Conservation (phyloP, 371 early-diverging fungal species). For the Mortierella sp. region DNA sequence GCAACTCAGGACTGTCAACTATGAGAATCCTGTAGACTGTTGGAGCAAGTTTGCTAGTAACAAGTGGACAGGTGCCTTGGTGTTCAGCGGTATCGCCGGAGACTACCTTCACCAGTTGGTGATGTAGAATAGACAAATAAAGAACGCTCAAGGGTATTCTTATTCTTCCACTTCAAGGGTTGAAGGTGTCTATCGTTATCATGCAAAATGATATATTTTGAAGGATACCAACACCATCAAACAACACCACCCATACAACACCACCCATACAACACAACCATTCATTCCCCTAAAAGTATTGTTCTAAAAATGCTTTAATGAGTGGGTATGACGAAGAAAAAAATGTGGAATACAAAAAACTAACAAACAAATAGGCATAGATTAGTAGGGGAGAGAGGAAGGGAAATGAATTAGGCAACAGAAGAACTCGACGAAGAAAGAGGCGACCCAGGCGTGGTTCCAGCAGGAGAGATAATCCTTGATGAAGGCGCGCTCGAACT, state of each 20-base stretch:
- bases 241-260: background rate
- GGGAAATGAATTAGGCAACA: background rate
- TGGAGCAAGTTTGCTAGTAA: conserved; percentile 85
- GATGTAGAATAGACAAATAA: background rate
- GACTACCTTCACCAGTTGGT: conserved; percentile 60
- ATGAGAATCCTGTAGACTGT: conserved; percentile 74
- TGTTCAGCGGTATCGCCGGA: conserved; percentile 80
- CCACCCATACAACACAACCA: background rate
- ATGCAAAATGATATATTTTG: background rate
- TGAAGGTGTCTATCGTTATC: background rate
- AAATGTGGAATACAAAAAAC: background rate
- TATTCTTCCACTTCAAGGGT: background rate
- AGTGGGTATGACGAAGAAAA: background rate
- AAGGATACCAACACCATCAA: too few relatives aligned
- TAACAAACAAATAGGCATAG: background rate
- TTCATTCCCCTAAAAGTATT: background rate
- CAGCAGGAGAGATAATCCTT: conserved; percentile 31
- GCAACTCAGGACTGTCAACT: conserved; percentile 84
- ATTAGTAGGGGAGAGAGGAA: background rate
- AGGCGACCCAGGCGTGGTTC: conserved; percentile 36
- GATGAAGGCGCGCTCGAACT: conserved; percentile 22
- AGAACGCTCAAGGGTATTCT: background rate
- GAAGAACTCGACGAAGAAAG: conserved; percentile 28
- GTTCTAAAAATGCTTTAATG: background rate
- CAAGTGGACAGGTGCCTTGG: conserved; percentile 81